These are phyloP conservation scores for Fusarium nanum DNA, from an alignment of 2,329 filamentous ascomycete genomes.

Conservation along the genomic window DNA sequence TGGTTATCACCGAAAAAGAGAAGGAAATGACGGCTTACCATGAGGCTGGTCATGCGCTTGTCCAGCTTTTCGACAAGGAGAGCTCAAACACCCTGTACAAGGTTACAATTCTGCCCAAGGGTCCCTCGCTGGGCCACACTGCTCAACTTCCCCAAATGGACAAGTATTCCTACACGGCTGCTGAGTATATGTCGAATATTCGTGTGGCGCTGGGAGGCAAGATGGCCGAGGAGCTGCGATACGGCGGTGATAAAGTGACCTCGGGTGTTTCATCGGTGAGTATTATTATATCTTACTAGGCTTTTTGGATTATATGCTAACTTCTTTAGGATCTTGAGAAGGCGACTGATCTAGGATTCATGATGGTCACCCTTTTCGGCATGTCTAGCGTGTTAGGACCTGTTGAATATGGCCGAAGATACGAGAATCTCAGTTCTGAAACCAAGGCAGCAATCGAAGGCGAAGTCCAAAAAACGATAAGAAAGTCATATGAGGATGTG, in stretches of 20 bases:
- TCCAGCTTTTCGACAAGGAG: constrained; percentile 81
- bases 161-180: constrained; percentile 88
- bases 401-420: constrained; percentile 85
- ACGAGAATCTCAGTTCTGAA: constrained; percentile 83
- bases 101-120: constrained; percentile 94
- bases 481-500: constrained; percentile 83
- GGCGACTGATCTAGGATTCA: constrained; percentile 85
- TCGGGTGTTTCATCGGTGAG: constrained; percentile 84
- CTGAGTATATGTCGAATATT: constrained; percentile 83
- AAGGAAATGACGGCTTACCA: constrained; percentile 97
- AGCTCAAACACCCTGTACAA: constrained; percentile 88
- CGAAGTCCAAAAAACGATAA: constrained; percentile 87
- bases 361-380: constrained; percentile 88
- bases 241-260: constrained; percentile 90
- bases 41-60: constrained; percentile 94
- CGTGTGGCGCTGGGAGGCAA: constrained; percentile 87
- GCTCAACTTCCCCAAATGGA: constrained; percentile 91
- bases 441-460: constrained; percentile 88
- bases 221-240: constrained; percentile 91
- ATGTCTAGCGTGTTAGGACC: constrained; percentile 92
- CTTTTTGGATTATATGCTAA: constrained; percentile 39
- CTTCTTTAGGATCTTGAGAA: constrained; percentile 77
- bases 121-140: constrained; percentile 86
- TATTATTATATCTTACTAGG: constrained; percentile 28
- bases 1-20: constrained; percentile 91